These are phyloP conservation scores for Pleochaeta shiraiana DNA, from an alignment of 2,329 filamentous ascomycete genomes.

Conservation along the genomic window DNA sequence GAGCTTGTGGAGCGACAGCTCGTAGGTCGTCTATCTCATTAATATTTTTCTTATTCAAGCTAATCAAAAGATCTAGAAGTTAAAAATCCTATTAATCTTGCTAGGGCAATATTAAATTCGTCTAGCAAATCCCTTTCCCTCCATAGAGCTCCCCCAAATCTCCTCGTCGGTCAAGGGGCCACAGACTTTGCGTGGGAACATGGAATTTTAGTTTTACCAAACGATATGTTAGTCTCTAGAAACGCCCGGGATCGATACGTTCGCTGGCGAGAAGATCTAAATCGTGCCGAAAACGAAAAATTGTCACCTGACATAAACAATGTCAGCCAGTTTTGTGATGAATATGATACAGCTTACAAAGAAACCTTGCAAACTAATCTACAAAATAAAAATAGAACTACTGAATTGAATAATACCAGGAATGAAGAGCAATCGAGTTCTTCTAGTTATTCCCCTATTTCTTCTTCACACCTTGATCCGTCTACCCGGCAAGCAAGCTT, in stretches of 20 bases:
- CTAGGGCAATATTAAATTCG: slow-evolving; percentile 59
- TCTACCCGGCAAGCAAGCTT: too few relatives aligned
- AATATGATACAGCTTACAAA: slow-evolving; percentile 14
- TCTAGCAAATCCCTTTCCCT: slow-evolving; percentile 61
- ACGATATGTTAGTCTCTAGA: slow-evolving; percentile 59
- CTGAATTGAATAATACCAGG: slow-evolving; percentile 34
- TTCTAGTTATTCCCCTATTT: slow-evolving; percentile 16
- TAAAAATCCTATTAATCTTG: slow-evolving; percentile 78
- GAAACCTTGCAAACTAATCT: slow-evolving; percentile 10
- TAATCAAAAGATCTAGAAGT: slow-evolving; percentile 35
- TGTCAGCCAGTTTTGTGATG: slow-evolving; percentile 13
- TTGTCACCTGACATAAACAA: slow-evolving; percentile 13
- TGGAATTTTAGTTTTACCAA: slow-evolving; percentile 48
- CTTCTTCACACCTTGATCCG: too few relatives aligned
- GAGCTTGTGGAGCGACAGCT: slow-evolving; percentile 75
- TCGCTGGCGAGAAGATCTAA: slow-evolving; percentile 57
- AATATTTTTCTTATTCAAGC: background rate
- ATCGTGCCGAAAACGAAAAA: slow-evolving; percentile 30
- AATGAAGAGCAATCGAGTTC: slow-evolving; percentile 42
- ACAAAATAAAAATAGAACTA: slow-evolving; percentile 28
- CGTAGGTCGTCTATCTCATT: slow-evolving; percentile 46
- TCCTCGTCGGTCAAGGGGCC: slow-evolving; percentile 71
- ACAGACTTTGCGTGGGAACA: slow-evolving; percentile 67
- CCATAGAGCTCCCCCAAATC: slow-evolving; percentile 75
- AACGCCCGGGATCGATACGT: slow-evolving; percentile 58